Base-by-base conservation (phyloP, 179 eudicot species). In the Patellifolia procumbens region DNA sequence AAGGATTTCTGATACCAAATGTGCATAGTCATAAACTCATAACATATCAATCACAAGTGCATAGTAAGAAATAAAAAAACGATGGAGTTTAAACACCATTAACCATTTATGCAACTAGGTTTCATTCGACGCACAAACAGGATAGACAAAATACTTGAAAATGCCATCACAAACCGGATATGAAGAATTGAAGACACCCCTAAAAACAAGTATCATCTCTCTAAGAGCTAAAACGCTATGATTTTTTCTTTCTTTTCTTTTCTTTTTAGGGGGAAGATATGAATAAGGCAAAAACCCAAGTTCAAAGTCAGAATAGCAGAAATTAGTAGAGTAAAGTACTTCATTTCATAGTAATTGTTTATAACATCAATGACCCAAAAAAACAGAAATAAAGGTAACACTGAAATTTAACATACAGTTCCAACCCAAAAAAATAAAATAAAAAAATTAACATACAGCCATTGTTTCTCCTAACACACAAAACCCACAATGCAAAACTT, bases 401-500 rank as follows among this genome's bases (percentile, higher is more conserved):
- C 31, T 45, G 52, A 46, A 60, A 48, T 48, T n/a, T n/a, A n/a
- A n/a, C n/a, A n/a, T n/a, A n/a, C n/a, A n/a, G n/a, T n/a, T n/a
- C n/a, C n/a, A n/a, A n/a, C n/a, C n/a, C n/a, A n/a, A n/a, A n/a
- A n/a, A n/a, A n/a, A n/a, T n/a, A n/a, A n/a, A n/a, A n/a, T n/a
- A n/a, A n/a, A n/a, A n/a, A n/a, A n/a, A n/a, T 56, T 15, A 24
- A 35, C 24, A 39, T 51, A 60, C 32, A 34, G 7, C 19, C 26
- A 45, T 53, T 66, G 16, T 42, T 75, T 66, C 67, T 45, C 56
- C 46, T 49, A 46, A 24, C 77, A 42, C 56, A 16, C 9, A 61
- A 1, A 70, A 19, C 52, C 42, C 76, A 52, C 80, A 63, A 78
- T 78, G 76, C 29, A 9, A 51, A 62, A 72, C 75, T 55, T 39